Base-by-base conservation (phyloP, 257 asterid species). In the Plantago major region DNA sequence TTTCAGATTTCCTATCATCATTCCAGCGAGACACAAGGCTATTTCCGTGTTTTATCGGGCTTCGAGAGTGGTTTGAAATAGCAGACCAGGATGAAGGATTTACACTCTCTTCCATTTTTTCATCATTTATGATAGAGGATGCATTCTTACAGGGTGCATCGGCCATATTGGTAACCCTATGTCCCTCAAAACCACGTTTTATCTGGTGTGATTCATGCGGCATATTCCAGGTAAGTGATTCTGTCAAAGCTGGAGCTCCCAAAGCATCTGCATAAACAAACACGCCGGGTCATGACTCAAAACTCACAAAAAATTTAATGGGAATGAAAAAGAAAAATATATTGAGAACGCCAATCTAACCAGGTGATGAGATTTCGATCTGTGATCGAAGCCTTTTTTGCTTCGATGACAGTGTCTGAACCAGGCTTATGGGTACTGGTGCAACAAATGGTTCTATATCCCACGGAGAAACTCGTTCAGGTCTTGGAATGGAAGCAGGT, bases 391-490 rank as follows among this genome's bases (percentile, higher is more conserved):
- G 80, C 74, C 94, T 77, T 70, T 85, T 84, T 76, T 76, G 72
- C 78, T 79, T 84, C 63, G 63, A 44, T 9, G 67, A 6, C 5
- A 63, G 66, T 46, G 90, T 78, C 71, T 57, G 90, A 62, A 66
- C 64, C 7, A 71, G 68, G 42, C 67, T 30, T 7, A 79, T 47
- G 3, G 90, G 88, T 15, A 67, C n/a, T 3, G 94, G 67, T 10
- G 81, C 76, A 49, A 80, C 85, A 49, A 82, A 82, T 28, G 88
- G 87, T 67, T 87, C 87, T 30, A 87, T 84, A 70, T 87, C 95
- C 95, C 95, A 87, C 19, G 94, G 94, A 71, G 95, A 87, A 72
- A 87, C 90, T 76, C 87, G 75, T 11, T 82, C 88, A 11, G 94
- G 89, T 55, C 95, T 72, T 8, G 70, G 59, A 65, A 87, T 77